Base-by-base conservation (phyloP, 441 rosid genomes). In the Cnidoscolus chayamansa region DNA sequence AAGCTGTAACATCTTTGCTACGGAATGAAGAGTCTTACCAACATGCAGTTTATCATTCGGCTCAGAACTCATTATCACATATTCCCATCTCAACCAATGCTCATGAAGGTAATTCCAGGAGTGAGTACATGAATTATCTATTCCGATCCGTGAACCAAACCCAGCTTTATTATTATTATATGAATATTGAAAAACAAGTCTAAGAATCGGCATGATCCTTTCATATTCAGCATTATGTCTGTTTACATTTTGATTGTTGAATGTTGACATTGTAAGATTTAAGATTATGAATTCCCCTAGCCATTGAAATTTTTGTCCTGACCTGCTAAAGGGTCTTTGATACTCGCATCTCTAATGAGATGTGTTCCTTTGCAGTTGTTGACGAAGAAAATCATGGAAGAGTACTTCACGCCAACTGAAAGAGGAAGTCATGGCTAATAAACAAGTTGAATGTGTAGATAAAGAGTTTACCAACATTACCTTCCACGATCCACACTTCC, bases 371-470 rank as follows among this genome's bases (percentile, higher is more conserved):
- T 78, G 83, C 79, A 88, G 92, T 76, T 73, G 76, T 54, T 59
- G 88, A 83, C 74, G 92, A 86, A 80, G 88, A 84, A 71, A 86
- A 54, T 54, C 78, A 76, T 71, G 95, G 89, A 79, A 86, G 87
- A 86, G 67, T 83, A 62, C 89, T 89, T 45, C 96, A 89, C 73
- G 67, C 88, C 67, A 94, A 94, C 81, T 86, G 80, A 87, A 79
- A 59, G 78, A 64, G 59, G 31, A 73, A 78, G 20, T 12, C 16
- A 45, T 37, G 50, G 56, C 63, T 56, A 49, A 77, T 50, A 25
- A 74, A 17, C 60, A 66, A 63, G 47, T 31, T 57, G 40, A 65
- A 43, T 15, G 20, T n/a, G 10, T 20, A 2, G 5, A 62, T 56
- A 37, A 48, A 6, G 15, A 63, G 66, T 54, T 65, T 74, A 54